Base-by-base conservation (phyloP, 2,329 filamentous ascomycete species). In the Beauveria rudraprayagi region DNA sequence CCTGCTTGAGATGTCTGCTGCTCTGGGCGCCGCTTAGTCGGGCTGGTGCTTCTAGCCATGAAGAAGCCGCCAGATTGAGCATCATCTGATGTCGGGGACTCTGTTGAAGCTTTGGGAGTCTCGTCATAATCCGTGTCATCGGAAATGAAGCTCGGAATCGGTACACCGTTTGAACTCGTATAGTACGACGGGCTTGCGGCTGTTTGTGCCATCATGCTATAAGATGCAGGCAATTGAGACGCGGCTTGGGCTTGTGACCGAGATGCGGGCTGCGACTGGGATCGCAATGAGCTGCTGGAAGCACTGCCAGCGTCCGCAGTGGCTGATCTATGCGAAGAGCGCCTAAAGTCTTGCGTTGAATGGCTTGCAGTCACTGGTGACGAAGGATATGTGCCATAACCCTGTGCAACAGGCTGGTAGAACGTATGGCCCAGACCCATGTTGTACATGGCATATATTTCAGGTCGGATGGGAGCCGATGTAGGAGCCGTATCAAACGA, bases 211-310 rank as follows among this genome's bases (percentile, higher is more conserved):
- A 67, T 68, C 22, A 68, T 64, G 19, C 63, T 64, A 60, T 71
- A 71, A 4, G 65, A 66, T 19, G 34, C 51, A 7, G 58, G 58
- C 3, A 61, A n/a, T 11, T 65, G 58, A 1, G 65, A 56, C 17
- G 67, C 60, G 46, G 69, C 63, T 61, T 68, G 62, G 67, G 76
- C 37, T 52, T 71, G 67, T 65, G 76, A 73, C 34, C 83, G 76
- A 40, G 82, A 80, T 3, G 84, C 84, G 26, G 85, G 85, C 68
- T 87, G 85, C n/a, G 85, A 87, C 68, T 88, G 85, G 28, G 85
- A 88, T 64, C 85, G 79, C 63, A 85, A 70, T n/a, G 83, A 76
- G 65, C 83, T 82, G 60, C 76, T 81, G 28, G 82, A 77, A 56
- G 78, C 72, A 19, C 74, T 68, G 10, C 77, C 77, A 16, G 77